Evolutionary conservation across 352 stramenopile genomes (phyloP).

Genomic region (Sclerospora graminicola): DNA sequence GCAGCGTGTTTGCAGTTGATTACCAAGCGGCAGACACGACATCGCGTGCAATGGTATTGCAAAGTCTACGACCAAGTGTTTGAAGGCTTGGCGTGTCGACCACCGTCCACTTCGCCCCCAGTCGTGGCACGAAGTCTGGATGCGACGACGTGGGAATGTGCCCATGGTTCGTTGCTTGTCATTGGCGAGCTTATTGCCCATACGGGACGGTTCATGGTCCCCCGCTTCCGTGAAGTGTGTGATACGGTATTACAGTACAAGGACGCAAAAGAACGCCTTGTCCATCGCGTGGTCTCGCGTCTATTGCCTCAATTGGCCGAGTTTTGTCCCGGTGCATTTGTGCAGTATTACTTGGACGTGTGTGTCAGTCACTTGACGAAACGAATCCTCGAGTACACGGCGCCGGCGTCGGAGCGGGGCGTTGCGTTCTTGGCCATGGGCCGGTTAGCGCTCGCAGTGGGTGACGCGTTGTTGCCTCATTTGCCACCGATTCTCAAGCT

Average conservation of each 20-base stretch:
- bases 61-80: constrained; percentile 88
- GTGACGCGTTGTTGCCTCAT: constrained; percentile 78
- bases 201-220: constrained; percentile 94
- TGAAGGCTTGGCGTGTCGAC: constrained; percentile 52
- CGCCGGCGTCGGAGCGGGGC: constrained; percentile 43
- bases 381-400: constrained; percentile 49
- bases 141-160: constrained; percentile 64
- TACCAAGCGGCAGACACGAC: constrained; percentile 62
- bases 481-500: constrained; percentile 71
- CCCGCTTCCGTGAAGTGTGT: constrained; percentile 93
- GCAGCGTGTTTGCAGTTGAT: constrained; percentile 84
- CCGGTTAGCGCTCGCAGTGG: constrained; percentile 86
- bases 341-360: constrained; percentile 87
- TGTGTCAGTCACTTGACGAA: constrained; percentile 80
- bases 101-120: too few species aligned
- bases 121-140: too few species aligned
- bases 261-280: constrained; percentile 76
- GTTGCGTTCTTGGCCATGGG: constrained; percentile 91
- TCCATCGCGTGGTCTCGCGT: constrained; percentile 71
- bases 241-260: constrained; percentile 90
- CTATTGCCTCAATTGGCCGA: constrained; percentile 91
- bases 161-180: constrained; percentile 93
- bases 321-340: constrained; percentile 90
- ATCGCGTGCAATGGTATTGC: constrained; percentile 88
- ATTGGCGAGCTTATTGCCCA: constrained; percentile 92